Evolutionary conservation across 768 basidiomycete species (phyloP), one percentile per base, ranked within the genome.

Genomic region (Macrocybe gigantea): DNA sequence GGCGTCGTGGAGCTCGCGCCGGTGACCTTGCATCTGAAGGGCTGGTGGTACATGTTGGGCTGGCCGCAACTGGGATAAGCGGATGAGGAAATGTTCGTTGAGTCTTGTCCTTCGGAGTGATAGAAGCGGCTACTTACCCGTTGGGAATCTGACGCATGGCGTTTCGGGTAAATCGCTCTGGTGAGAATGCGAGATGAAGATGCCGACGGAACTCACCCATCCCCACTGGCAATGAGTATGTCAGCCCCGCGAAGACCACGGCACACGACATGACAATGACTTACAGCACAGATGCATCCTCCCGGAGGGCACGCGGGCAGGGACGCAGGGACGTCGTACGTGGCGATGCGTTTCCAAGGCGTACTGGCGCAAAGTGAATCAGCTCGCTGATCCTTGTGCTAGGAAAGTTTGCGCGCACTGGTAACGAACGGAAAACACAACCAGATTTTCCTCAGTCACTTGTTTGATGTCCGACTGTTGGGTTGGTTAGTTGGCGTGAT

Each of bases 251-350:
- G 9, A 31, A 10, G 13, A 15, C 12, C 22, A 42, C 7, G n/a
- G 3, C 30, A n/a, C n/a, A 11, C 10, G 7, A 41, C 11, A 8
- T 31, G 45, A 51, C 12, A 15, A 3, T 29, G 1, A 66, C 75
- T 59, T 55, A 78, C 77, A 52, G 71, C 72, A 58, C 77, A 79
- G 38, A 69, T 75, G 45, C 78, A 80, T 5, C 78, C 78, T 29
- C 57, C 76, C 7, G 60, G 43, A 33, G 77, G 77, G 57, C 77
- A 79, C 8, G 70, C 62, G 39, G 78, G 78, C 60, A 79, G 60
- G 6, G 61, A 66, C 7, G 67, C 65, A 12, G 77, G 78, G 12
- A 79, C 76, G 13, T 72, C 64, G 53, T 77, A 80, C 9, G 57
- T 58, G 6, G 71, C 62, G 3, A 74, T 30, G 30, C 77, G 72